Percentiles rank a stretch among this genome's conserved stretches.
These are phyloP conservation scores for Termitomyces sp. DNA, from an alignment of 768 basidiomycete genomes.

Conservation along the genomic window DNA sequence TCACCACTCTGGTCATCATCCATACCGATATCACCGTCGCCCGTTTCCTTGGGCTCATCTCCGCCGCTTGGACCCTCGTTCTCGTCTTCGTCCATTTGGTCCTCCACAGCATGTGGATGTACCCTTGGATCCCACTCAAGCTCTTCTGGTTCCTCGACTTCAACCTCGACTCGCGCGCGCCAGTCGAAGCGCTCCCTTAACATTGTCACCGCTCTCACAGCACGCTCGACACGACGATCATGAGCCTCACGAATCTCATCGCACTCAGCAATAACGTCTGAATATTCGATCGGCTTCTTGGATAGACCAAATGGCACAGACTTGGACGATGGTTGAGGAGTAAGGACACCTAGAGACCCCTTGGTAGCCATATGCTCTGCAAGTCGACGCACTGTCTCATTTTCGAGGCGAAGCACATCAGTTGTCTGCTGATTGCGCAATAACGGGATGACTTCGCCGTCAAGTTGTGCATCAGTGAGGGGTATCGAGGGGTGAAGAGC, in stretches of 20 bases:
- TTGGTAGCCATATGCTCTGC: slow-evolving; percentile 60
- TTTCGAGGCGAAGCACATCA: slow-evolving; percentile 68
- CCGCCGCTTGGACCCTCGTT: slow-evolving; percentile 20
- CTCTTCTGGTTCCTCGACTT: slow-evolving; percentile 75
- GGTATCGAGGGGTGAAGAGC: slow-evolving; percentile 56
- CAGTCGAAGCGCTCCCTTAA: slow-evolving; percentile 77
- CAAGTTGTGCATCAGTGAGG: slow-evolving; percentile 62
- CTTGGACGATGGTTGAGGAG: slow-evolving; percentile 22
- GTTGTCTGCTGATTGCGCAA: slow-evolving; percentile 77
- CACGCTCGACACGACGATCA: slow-evolving; percentile 70
- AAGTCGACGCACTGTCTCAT: slow-evolving; percentile 64
- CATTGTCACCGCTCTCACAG: slow-evolving; percentile 74
- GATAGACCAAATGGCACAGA: slow-evolving; percentile 8
- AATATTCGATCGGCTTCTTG: slow-evolving; percentile 41
- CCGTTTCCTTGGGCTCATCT: slow-evolving; percentile 22
- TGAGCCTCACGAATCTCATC: slow-evolving; percentile 62
- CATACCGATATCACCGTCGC: slow-evolving; percentile 18
- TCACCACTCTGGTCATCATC: slow-evolving; percentile 16
- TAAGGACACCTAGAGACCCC: slow-evolving; percentile 45
- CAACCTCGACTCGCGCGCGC: slow-evolving; percentile 75
- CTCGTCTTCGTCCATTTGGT: slow-evolving; percentile 10
- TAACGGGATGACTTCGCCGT: slow-evolving; percentile 67
- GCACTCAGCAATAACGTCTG: slow-evolving; percentile 64
- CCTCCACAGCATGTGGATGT: slow-evolving; percentile 5
- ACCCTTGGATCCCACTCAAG: slow-evolving; percentile 62